Evolutionary conservation across 2,329 filamentous ascomycete species (phyloP).

Genomic region (Penicillium sp.): DNA sequence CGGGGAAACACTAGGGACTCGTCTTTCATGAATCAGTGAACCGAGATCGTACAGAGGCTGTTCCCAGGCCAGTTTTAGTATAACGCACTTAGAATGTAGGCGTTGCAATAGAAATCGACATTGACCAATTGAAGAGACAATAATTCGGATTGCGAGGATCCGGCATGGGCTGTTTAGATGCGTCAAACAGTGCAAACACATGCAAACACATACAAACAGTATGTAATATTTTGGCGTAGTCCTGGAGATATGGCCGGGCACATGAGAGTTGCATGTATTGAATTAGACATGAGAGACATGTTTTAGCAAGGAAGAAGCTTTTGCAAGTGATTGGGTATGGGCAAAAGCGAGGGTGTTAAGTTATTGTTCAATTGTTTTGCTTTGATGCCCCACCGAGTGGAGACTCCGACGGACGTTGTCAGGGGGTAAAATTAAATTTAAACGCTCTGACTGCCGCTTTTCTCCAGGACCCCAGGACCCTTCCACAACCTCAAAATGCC

Average conservation of each 20-base stretch:
- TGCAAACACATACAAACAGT: neutral
- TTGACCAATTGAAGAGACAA: conserved; percentile 13
- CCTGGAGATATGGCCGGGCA: neutral
- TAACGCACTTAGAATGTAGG: no score
- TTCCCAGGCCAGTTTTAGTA: no score
- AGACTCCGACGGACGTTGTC: conserved; percentile 17
- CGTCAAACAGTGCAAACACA: conserved; percentile 3
- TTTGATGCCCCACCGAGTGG: conserved; percentile 14
- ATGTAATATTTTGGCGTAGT: neutral
- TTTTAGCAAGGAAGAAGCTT: neutral
- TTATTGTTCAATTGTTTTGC: conserved; percentile 1
- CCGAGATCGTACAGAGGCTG: no score
- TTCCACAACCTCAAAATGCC: conserved; percentile 19
- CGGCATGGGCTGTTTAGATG: conserved; percentile 23
- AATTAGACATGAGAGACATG: neutral
- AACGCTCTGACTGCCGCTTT: conserved; percentile 4
- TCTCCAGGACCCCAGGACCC: neutral
- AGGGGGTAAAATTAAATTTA: conserved; percentile 16
- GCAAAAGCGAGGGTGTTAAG: neutral
- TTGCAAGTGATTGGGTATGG: no score
- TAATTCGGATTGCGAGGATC: conserved; percentile 22
- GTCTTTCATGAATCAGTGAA: no score
- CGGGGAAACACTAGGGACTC: no score
- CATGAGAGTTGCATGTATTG: neutral
- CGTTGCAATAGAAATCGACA: no score